Conservation (phyloP, 345 rosid species). For the Theobroma cacao region DNA sequence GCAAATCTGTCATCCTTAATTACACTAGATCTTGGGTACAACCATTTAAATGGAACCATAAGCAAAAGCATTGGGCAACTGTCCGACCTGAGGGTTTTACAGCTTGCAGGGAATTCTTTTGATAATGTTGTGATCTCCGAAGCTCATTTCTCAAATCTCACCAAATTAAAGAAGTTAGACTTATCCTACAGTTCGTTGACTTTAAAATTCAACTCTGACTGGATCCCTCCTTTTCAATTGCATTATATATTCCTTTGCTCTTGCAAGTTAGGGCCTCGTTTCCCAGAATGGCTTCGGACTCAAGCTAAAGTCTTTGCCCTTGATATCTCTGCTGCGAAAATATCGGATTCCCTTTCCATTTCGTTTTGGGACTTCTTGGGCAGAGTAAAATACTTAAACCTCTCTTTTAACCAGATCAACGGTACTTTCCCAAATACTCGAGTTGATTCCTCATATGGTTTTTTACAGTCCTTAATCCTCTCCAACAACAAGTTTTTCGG, state of each 20-base stretch:
- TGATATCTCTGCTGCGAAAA: neutral
- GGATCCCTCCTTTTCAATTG: neutral
- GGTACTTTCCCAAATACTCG: neutral
- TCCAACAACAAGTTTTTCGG: neutral
- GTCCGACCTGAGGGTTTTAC: neutral
- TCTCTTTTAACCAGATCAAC: neutral
- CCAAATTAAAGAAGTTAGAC: neutral
- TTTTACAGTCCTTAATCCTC: neutral
- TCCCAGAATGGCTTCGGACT: neutral
- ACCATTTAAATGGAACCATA: neutral
- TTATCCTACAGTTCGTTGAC: neutral
- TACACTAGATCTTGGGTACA: neutral
- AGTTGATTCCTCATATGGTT: too few relatives aligned
- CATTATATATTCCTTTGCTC: neutral
- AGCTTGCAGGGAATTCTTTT: neutral
- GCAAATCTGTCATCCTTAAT: accelerated
- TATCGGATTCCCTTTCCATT: neutral
- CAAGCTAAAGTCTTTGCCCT: neutral
- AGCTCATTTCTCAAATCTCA: neutral
- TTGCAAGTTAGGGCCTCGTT: neutral
- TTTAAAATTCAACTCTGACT: neutral
- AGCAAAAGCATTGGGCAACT: neutral
- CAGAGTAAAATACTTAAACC: neutral
- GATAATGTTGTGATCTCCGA: neutral
- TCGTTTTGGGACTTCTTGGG: neutral